phyloP scores from a whole-genome alignment of 106 monocot genomes.

The Apostasia ramifera region DNA sequence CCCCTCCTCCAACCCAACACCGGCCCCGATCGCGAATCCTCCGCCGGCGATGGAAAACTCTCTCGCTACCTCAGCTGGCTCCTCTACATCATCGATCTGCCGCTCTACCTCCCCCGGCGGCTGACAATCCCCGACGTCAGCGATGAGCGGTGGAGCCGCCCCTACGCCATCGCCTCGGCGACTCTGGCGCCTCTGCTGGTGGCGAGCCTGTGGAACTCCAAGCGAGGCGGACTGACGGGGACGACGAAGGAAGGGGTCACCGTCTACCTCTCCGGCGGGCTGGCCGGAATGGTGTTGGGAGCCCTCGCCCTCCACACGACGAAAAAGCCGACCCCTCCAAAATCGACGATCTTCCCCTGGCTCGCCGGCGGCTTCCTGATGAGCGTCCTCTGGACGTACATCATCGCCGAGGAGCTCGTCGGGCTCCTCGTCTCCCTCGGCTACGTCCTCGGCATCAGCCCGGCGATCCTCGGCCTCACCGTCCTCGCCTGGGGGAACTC shows the following conservation, averaged over 20 bases:
- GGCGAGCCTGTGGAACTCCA: slow-evolving; percentile 29
- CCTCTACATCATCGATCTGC: slow-evolving; percentile 20
- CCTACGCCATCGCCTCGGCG: slow-evolving; percentile 35
- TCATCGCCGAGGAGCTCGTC: slow-evolving; percentile 24
- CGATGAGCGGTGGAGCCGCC: slow-evolving; percentile 42
- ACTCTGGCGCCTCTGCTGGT: slow-evolving; percentile 24
- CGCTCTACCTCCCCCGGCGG: slow-evolving; percentile 41
- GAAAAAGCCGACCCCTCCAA: slow-evolving; percentile 21
- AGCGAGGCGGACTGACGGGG: background rate
- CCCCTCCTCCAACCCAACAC: background rate
- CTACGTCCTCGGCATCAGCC: slow-evolving; percentile 29
- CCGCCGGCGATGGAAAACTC: background rate
- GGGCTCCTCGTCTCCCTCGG: slow-evolving; percentile 33
- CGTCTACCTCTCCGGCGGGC: slow-evolving; percentile 14
- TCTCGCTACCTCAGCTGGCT: background rate
- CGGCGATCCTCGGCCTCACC: slow-evolving; percentile 18
- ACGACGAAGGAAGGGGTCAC: slow-evolving; percentile 10
- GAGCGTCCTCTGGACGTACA: slow-evolving; percentile 33
- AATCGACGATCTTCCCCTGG: slow-evolving; percentile 24
- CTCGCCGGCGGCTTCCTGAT: slow-evolving; percentile 29
- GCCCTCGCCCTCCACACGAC: slow-evolving; percentile 27
- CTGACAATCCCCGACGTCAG: slow-evolving; percentile 42
- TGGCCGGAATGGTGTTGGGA: slow-evolving; percentile 17
- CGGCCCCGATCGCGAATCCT: background rate
- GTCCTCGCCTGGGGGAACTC: slow-evolving; percentile 12